Evolutionary conservation across 2,329 filamentous ascomycete species (phyloP).

Genomic region (Didymella keratinophila): DNA sequence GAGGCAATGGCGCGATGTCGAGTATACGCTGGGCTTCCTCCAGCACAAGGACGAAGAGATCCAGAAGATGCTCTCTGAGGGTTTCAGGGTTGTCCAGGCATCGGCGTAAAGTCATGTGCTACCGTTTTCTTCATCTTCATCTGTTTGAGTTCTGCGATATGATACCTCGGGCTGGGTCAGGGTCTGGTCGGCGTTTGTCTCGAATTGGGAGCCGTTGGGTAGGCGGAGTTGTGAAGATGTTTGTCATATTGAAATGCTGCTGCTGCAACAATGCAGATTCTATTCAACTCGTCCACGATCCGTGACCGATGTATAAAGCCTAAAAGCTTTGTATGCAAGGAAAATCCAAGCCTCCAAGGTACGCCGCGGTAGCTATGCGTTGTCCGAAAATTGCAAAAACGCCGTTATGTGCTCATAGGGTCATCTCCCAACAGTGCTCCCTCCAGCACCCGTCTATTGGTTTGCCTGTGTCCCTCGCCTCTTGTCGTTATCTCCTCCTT

Average conservation of each 20-base stretch:
- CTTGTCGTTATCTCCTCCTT: not conserved
- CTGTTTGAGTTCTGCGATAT: slow-evolving; percentile 17
- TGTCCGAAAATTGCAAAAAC: slow-evolving; percentile 3
- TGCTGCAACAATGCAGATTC: slow-evolving; percentile 1
- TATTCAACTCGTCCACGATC: not conserved
- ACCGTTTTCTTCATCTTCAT: not conserved
- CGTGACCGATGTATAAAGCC: not conserved
- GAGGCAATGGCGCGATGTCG: slow-evolving; percentile 96
- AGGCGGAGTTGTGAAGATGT: not conserved
- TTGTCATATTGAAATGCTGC: not conserved
- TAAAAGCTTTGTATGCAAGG: slow-evolving; percentile 6
- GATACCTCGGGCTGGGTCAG: slow-evolving; percentile 20
- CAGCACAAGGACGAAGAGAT: slow-evolving; percentile 96
- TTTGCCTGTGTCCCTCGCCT: not conserved
- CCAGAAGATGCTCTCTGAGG: slow-evolving; percentile 75
- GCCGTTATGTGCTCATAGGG: slow-evolving; percentile 17
- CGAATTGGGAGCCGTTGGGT: not conserved
- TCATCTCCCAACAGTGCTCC: not conserved
- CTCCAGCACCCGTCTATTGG: not conserved
- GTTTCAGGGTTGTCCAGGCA: slow-evolving; percentile 66
- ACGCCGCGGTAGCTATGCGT: slow-evolving; percentile 11
- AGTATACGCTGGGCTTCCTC: slow-evolving; percentile 85
- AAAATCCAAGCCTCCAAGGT: not conserved
- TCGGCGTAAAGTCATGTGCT: slow-evolving; percentile 37
- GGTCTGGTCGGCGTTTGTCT: slow-evolving; percentile 5